These are phyloP conservation scores for Zalaria obscura DNA, from an alignment of 2,329 filamentous ascomycete species.

Conservation along the genomic window DNA sequence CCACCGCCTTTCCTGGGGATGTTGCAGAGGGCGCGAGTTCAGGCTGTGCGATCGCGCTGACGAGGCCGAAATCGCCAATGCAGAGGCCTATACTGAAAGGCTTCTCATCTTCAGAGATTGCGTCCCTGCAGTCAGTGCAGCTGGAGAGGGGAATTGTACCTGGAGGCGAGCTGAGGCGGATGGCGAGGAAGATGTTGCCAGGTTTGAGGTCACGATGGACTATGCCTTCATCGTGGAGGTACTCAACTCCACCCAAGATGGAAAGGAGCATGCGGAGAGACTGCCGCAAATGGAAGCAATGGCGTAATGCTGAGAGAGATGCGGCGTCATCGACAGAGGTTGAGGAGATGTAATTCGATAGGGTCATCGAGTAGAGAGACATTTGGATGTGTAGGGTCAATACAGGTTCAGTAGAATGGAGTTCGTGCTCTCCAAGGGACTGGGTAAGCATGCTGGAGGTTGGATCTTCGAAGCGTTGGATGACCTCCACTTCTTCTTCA, in stretches of 20 bases:
- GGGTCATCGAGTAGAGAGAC: conserved; percentile 48
- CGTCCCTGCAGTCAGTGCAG: conserved; percentile 26
- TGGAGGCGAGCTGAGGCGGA: conserved; percentile 17
- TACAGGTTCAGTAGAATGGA: conserved; percentile 7
- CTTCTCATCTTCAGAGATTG: too few relatives aligned
- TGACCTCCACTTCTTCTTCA: conserved; percentile 35
- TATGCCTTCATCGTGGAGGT: conserved; percentile 46
- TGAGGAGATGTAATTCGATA: conserved; percentile 41
- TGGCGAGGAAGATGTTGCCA: conserved; percentile 50
- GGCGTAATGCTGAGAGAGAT: conserved; percentile 21
- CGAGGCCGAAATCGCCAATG: conserved; percentile 56
- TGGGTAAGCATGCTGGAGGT: conserved; percentile 14
- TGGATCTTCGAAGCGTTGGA: conserved; percentile 26
- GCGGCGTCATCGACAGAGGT: conserved; percentile 10
- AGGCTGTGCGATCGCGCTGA: conserved; percentile 36
- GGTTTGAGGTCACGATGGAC: conserved; percentile 57
- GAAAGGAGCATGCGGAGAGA: conserved; percentile 43
- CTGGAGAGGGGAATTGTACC: conserved; percentile 32
- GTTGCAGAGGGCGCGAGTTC: conserved; percentile 4
- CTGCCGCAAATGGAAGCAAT: conserved; percentile 48
- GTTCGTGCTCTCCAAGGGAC: background rate
- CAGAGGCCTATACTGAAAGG: conserved; percentile 38
- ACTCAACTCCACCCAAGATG: conserved; percentile 49
- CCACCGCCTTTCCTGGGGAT: conserved; percentile 31
- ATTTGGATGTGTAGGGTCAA: conserved; percentile 54